These are phyloP conservation scores for Avena insularis DNA, from an alignment of 176 grass and related monocot genomes.

Conservation along the genomic window DNA sequence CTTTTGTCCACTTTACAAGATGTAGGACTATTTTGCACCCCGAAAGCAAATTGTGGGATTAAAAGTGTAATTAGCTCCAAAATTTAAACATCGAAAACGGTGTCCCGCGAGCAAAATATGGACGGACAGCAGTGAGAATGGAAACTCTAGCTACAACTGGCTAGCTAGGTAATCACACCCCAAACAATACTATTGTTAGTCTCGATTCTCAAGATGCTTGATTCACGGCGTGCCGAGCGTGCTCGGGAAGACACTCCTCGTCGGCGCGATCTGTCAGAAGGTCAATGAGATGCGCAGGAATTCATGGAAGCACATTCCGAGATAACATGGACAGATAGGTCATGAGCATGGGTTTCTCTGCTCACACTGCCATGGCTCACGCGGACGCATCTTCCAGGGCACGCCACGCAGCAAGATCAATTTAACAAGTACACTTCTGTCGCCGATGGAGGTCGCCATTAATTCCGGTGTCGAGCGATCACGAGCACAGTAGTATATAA, in stretches of 20 bases:
- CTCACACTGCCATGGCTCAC: not conserved
- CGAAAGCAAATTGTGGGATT: too few species aligned
- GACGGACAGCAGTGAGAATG: too few species aligned
- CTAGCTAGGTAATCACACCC: too few species aligned
- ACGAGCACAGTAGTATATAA: not conserved
- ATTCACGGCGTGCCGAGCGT: not conserved
- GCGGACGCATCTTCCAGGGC: not conserved
- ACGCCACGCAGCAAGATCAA: not conserved
- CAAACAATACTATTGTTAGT: not conserved
- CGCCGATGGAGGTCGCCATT: conserved; percentile 9
- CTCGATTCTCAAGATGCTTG: not conserved
- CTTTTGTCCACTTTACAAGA: too few species aligned
- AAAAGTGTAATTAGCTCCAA: too few species aligned
- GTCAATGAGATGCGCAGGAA: conserved; percentile 2
- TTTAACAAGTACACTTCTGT: not conserved
- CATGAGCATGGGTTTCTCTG: not conserved
- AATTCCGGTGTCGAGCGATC: not conserved
- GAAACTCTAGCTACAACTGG: too few species aligned
- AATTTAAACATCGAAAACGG: too few species aligned
- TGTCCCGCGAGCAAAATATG: too few species aligned
- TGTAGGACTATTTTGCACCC: too few species aligned
- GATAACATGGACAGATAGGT: not conserved
- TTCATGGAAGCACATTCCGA: conserved; percentile 2
- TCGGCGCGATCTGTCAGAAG: not conserved
- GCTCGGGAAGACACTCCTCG: not conserved